Percentiles rank a stretch among this genome's conserved stretches.
Conservation (phyloP, 2,329 filamentous ascomycete genomes). For the Teratosphaeria pseudoeucalypti region DNA sequence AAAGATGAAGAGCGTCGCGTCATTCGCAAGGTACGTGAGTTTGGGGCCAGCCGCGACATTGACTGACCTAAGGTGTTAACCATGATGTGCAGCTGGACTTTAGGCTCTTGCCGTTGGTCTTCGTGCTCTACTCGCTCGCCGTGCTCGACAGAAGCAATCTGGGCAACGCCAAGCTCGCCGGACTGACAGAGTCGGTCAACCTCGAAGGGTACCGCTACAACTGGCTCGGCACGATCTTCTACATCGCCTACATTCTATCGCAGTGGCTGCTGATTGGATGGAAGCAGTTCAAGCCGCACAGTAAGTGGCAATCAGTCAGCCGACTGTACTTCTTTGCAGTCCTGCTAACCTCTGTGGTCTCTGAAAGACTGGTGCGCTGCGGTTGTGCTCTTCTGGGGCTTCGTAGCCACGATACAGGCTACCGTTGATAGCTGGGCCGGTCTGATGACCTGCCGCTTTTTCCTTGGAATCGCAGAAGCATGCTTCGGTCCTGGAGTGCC, state of each 20-base stretch:
- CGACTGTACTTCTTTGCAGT: background rate
- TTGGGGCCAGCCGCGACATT: too few relatives aligned
- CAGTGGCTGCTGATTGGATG: constrained; percentile 48
- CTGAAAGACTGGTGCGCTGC: constrained; percentile 29
- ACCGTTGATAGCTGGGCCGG: constrained; percentile 35
- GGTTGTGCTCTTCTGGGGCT: constrained; percentile 36
- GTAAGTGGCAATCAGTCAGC: background rate
- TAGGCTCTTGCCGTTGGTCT: constrained; percentile 22
- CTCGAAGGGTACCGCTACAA: constrained; percentile 36
- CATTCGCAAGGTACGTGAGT: constrained; percentile 15
- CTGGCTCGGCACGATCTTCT: constrained; percentile 46
- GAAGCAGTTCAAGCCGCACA: constrained; percentile 23
- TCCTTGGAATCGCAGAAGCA: constrained; percentile 28
- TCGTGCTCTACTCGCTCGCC: constrained; percentile 22
- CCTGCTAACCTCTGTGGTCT: background rate
- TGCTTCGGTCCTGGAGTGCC: constrained; percentile 41
- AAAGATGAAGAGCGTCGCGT: constrained; percentile 18
- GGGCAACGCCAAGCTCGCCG: constrained; percentile 31
- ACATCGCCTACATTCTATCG: constrained; percentile 50
- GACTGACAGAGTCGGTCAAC: constrained; percentile 17
- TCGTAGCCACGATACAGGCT: constrained; percentile 39
- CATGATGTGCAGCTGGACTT: constrained; percentile 13
- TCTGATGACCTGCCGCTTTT: constrained; percentile 40
- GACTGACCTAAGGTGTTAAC: too few relatives aligned
- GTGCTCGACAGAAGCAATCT: constrained; percentile 24